Evolutionary conservation across 441 rosid genomes (phyloP), one percentile per base, ranked within the genome.

Genomic region (Mallotus repandus): DNA sequence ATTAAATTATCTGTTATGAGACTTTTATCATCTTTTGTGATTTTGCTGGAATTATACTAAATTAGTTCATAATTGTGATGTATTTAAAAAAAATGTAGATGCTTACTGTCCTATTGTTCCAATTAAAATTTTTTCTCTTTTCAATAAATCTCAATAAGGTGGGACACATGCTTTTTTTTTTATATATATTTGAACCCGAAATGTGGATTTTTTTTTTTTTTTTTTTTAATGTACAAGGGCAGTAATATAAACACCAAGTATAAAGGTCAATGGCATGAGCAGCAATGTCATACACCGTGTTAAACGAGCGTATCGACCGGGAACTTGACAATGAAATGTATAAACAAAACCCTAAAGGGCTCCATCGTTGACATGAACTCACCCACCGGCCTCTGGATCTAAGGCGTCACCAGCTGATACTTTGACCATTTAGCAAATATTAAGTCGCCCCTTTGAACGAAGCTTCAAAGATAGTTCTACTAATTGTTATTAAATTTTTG

Each of bases 401-500:
- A 70, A 65, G 66, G 49, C 61, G 43, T 12, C 55, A 58, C 5
- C 35, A 21, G 19, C 52, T 71, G 76, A 62, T 16, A 19, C 4
- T 60, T 71, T 62, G 45, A 48, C 66, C 41, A 14, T 2, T 59
- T 22, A 77, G 70, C 80, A 76, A 38, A 79, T 82, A 77, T 80
- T 78, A 78, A 49, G 60, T 67, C 68, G 7, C 57, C 70, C 62
- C 70, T 65, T 21, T 49, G 63, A 71, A 83, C 79, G 88, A 83
- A 89, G 82, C 91, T 86, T 89, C 93, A 86, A 83, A 19, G 81
- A 74, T 69, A 60, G 76, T 76, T 67, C 74, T 75, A 66, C 63
- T 66, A 75, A 49, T 61, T 22, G n/a, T 48, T 7, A 12, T 46
- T 64, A 43, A 43, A 43, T 21, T 19, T 4, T 46, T 32, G 15